These are phyloP conservation scores for Vitis vinifera DNA, from an alignment of 164 flowering plant genomes.

Conservation along the genomic window ASM3070453v1 NC_081814.1:27419001-27419500, in stretches of 20 bases:
- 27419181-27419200: background rate
- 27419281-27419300: constrained; percentile 43
- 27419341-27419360: constrained; percentile 57
- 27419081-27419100: too few relatives aligned
- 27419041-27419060: too few relatives aligned
- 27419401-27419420: constrained; percentile 64
- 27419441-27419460: background rate
- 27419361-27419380: constrained; percentile 78
- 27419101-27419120: too few relatives aligned
- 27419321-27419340: constrained; percentile 60
- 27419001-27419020: too few relatives aligned
- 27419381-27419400: constrained; percentile 71
- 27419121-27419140: too few relatives aligned
- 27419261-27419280: constrained; percentile 37
- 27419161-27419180: background rate
- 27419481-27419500: background rate
- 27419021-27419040: too few relatives aligned
- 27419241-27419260: constrained; percentile 36
- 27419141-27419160: too few relatives aligned
- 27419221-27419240: constrained; percentile 70
- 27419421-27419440: background rate
- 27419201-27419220: constrained; percentile 77
- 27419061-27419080: too few relatives aligned
- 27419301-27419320: constrained; percentile 34
- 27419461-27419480: background rate